phyloP scores from a whole-genome alignment of 140 eudicot genomes.

The Ambrosia hybrid region DNA sequence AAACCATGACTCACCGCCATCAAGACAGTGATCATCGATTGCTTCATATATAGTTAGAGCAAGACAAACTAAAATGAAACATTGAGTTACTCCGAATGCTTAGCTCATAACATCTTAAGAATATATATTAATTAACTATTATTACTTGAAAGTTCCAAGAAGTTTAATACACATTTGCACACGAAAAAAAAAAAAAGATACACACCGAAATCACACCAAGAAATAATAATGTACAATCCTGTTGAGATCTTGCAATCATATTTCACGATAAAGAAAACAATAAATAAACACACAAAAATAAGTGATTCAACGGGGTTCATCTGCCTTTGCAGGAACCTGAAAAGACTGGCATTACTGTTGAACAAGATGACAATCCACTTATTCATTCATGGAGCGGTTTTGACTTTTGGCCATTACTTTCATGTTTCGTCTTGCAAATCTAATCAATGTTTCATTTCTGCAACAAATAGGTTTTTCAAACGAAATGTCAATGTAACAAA shows the following conservation, averaged over 20 bases:
- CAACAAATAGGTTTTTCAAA: conserved; percentile 14
- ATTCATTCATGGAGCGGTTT: conserved; percentile 8
- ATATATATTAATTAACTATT: conserved; percentile 17
- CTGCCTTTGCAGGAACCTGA: conserved; percentile 34
- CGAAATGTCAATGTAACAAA: conserved; percentile 3
- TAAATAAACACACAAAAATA: conserved; percentile 17
- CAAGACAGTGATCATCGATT: background rate
- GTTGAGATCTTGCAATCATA: conserved; percentile 5
- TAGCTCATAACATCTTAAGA: background rate
- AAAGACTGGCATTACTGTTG: conserved; percentile 14
- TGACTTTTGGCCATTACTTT: conserved; percentile 6
- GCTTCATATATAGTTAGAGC: too few relatives aligned
- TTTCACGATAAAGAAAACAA: conserved; percentile 1
- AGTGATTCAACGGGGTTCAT: conserved; percentile 8
- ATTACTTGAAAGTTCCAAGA: conserved; percentile 29
- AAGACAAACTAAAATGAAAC: background rate
- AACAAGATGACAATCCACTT: conserved; percentile 7
- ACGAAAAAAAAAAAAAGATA: conserved; percentile 25
- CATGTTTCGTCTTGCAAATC: conserved; percentile 41
- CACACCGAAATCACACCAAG: conserved; percentile 30
- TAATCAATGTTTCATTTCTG: conserved; percentile 53
- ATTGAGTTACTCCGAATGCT: background rate
- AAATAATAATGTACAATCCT: conserved; percentile 28
- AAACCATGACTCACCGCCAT: background rate
- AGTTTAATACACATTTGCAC: conserved; percentile 38